A percentile compares a stretch with the other conserved stretches of the same genome.
Conservation (phyloP, 352 stramenopile genomes). For the Globisporangium cystogenes region DNA sequence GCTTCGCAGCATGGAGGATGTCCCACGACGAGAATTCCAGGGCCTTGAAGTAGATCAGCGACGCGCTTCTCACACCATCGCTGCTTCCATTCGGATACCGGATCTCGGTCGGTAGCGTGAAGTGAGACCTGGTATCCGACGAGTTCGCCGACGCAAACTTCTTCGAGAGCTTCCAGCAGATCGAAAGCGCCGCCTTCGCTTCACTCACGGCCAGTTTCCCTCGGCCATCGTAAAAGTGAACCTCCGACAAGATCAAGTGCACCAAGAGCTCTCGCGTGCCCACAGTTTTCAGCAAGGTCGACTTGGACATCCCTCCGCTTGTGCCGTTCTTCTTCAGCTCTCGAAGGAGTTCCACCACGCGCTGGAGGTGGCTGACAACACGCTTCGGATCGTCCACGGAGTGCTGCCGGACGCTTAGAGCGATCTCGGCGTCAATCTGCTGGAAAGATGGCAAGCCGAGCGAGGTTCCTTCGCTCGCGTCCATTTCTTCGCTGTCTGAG, state of each 20-base stretch:
- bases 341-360: constrained; percentile 4
- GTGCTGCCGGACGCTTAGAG: constrained; percentile 6
- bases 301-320: background rate
- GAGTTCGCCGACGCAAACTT: constrained; percentile 23
- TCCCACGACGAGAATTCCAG: constrained; percentile 74
- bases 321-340: constrained; percentile 8
- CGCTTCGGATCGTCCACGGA: constrained; percentile 7
- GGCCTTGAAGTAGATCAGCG: constrained; percentile 52
- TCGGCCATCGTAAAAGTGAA: constrained; percentile 44
- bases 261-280: constrained; percentile 51
- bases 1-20: constrained; percentile 44
- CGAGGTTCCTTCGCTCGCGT: background rate
- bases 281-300: constrained; percentile 23
- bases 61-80: constrained; percentile 8
- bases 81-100: background rate
- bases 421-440: constrained; percentile 28
- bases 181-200: constrained; percentile 48
- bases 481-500: background rate
- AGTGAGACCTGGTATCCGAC: constrained; percentile 13
- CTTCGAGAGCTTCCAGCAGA: constrained; percentile 65
- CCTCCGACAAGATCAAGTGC: constrained; percentile 43
- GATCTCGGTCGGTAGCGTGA: constrained; percentile 39
- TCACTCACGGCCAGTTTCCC: constrained; percentile 36
- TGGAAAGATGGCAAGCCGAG: constrained; percentile 15
- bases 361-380: constrained; percentile 23